phyloP scores from a whole-genome alignment of 306 rosid genomes.

The Quercus parvula region DNA sequence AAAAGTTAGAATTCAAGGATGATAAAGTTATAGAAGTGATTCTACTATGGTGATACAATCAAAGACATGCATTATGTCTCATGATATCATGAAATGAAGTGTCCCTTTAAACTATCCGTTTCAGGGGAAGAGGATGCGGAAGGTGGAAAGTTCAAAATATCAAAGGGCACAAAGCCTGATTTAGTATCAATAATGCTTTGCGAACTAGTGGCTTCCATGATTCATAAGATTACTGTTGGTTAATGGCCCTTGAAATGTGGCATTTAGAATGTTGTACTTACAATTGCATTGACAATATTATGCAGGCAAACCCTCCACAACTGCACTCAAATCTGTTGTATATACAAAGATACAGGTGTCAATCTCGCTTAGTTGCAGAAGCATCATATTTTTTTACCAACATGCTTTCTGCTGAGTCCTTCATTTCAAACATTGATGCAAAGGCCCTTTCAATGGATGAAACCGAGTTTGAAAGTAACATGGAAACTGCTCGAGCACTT shows the following conservation, averaged over 20 bases:
- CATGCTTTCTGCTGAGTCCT: conserved; percentile 90
- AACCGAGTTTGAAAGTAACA: conserved; percentile 75
- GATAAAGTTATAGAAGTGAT: not conserved
- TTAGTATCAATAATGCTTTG: not conserved
- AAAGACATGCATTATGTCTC: not conserved
- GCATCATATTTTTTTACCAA: conserved; percentile 91
- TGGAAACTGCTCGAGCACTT: conserved; percentile 90
- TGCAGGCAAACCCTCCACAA: conserved; percentile 98
- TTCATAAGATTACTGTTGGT: not conserved
- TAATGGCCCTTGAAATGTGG: conserved; percentile 13
- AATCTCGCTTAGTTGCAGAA: conserved; percentile 80
- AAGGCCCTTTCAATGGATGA: conserved; percentile 91
- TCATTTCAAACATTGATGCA: conserved; percentile 88
- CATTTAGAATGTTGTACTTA: not conserved
- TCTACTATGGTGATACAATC: not conserved
- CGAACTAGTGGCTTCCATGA: not conserved
- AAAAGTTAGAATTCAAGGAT: not conserved
- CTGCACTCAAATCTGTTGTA: conserved; percentile 87
- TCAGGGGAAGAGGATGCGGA: not conserved
- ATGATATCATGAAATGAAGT: not conserved
- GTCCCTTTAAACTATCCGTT: not conserved
- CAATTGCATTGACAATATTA: conserved; percentile 18
- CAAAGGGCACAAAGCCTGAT: not conserved
- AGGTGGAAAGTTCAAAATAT: not conserved
- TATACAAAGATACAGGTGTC: conserved; percentile 86